Evolutionary conservation across 2,329 filamentous ascomycete genomes (phyloP), one percentile per base, ranked within the genome.

Genomic region (Monosporascus sp.): DNA sequence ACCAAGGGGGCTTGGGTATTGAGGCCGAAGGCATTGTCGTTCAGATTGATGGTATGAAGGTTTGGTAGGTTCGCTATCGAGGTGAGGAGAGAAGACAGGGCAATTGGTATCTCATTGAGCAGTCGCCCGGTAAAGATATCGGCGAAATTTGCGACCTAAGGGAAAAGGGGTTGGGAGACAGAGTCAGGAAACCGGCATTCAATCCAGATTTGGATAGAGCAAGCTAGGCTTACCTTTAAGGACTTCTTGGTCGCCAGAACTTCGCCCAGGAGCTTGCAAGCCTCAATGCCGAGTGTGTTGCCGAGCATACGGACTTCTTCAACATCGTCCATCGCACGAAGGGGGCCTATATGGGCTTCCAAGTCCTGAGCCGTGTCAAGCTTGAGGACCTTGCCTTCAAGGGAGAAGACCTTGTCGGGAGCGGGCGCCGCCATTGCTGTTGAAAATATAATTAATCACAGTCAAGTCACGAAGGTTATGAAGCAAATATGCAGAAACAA

Each of bases 91-190:
- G 84, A 86, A 46, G 88, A 89, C 52, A 99, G 84, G 7, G 94
- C 93, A 59, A 88, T 87, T 48, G 94, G 94, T 59, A 99, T 99
- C 71, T 99, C 94, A 71, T 86, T 88, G 58, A 97, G 85, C 46
- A 97, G 84, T 61, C 94, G 90, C 35, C 89, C 90, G 55, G 94
- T 99, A 78, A 97, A 99, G 77, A 99, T 96, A 72, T 99, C 94
- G 71, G 92, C 92, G 53, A 99, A 80, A 74, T 97, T 96, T 67
- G 89, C 92, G 66, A 86, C 78, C 84, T 86, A 64, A 37, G 41
- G 26, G 35, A 20, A 20, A 26, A 52, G 35, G 31, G 37, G 16
- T 22, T 17, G 52, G 35, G 26, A 38, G 16, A 27, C 16, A 37
- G 31, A 44, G 52, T 61, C 41, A 65, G 55, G 44, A 43, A 24